Evolutionary conservation across 1,284 basidiomycete genomes (phyloP).

Genomic region (Ceratobasidium sp.): DNA sequence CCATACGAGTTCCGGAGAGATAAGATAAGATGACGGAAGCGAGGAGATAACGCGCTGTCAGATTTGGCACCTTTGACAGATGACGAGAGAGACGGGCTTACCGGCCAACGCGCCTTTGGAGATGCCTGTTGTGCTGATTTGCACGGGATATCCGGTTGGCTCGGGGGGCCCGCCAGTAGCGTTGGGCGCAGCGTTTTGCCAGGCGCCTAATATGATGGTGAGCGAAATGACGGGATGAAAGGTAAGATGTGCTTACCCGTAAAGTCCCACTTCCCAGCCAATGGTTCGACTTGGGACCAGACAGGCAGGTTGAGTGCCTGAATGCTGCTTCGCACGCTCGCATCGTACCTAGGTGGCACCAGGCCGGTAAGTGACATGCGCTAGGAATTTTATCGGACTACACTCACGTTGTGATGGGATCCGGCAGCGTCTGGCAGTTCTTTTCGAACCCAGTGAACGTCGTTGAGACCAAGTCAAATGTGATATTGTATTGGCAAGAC

Average conservation of each 20-base stretch:
- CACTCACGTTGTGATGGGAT: conserved; percentile 41
- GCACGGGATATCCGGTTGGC: conserved; percentile 29
- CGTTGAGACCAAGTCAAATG: conserved; percentile 41
- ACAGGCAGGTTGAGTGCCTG: conserved; percentile 22
- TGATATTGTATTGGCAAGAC: conserved; percentile 44
- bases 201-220: conserved; percentile 15
- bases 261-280: conserved; percentile 42
- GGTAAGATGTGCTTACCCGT: background rate
- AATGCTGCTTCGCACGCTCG: conserved; percentile 32
- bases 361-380: background rate
- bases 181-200: conserved; percentile 34
- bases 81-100: conserved; percentile 3
- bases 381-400: background rate
- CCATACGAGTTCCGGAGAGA: background rate
- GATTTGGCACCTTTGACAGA: background rate
- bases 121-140: conserved; percentile 34
- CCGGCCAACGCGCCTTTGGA: conserved; percentile 43
- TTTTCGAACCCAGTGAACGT: conserved; percentile 42
- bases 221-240: background rate
- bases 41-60: conserved; percentile 11
- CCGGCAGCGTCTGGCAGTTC: conserved; percentile 23
- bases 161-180: conserved; percentile 16
- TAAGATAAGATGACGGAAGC: conserved; percentile 34
- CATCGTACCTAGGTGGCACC: conserved; percentile 9
- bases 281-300: conserved; percentile 30